These are phyloP conservation scores for Colletotrichum tropicicola DNA, from an alignment of 2,329 filamentous ascomycete genomes.

Conservation along the genomic window DNA sequence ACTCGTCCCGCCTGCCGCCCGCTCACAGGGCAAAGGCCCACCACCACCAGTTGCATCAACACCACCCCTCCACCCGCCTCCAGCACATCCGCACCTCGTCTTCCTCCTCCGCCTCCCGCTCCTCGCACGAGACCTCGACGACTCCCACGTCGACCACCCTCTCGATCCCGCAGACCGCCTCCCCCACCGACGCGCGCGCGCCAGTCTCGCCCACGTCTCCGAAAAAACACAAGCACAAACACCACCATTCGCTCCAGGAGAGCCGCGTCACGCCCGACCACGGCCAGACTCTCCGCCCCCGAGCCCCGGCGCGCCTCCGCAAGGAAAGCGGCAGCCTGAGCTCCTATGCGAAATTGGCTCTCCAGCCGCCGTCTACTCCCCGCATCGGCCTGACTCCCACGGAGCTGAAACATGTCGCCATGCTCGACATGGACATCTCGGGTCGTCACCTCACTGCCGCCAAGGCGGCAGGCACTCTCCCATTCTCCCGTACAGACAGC, in stretches of 20 bases:
- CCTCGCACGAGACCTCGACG: slow-evolving; percentile 33
- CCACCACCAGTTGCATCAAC: neutral
- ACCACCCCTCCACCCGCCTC: slow-evolving; percentile 19
- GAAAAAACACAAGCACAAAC: slow-evolving; percentile 18
- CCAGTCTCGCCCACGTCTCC: slow-evolving; percentile 32
- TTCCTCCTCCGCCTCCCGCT: slow-evolving; percentile 37
- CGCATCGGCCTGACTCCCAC: slow-evolving; percentile 29
- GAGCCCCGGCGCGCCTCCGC: slow-evolving; percentile 17
- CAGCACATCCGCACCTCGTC: slow-evolving; percentile 43
- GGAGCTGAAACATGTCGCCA: slow-evolving; percentile 47
- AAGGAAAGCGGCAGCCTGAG: slow-evolving; percentile 25
- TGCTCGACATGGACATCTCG: slow-evolving; percentile 39
- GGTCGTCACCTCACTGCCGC: slow-evolving; percentile 32
- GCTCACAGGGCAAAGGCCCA: neutral
- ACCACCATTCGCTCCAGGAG: slow-evolving; percentile 22
- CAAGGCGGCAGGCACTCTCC: slow-evolving; percentile 44
- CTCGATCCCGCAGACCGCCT: slow-evolving; percentile 20
- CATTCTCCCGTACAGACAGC: slow-evolving; percentile 53
- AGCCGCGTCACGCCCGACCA: neutral
- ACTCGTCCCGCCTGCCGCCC: slow-evolving; percentile 9
- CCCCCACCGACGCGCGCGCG: slow-evolving; percentile 22
- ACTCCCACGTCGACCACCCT: slow-evolving; percentile 23
- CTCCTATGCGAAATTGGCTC: slow-evolving; percentile 15
- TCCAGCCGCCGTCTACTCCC: slow-evolving; percentile 12
- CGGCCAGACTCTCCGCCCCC: neutral